phyloP scores from a whole-genome alignment of 129 eudicot genomes.

The Lonicera japonica region DNA sequence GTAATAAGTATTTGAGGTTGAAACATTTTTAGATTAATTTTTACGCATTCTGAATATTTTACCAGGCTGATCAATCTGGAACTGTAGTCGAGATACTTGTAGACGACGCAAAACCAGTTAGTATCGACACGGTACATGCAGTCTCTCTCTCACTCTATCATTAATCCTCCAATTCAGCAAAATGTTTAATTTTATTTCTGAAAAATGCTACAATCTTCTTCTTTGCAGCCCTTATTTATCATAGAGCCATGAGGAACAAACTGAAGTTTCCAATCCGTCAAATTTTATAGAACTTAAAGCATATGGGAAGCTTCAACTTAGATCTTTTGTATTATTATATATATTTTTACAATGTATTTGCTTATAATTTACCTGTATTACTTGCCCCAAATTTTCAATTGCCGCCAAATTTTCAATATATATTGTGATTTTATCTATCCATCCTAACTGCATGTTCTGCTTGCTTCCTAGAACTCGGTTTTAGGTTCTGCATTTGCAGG shows the following conservation, averaged over 20 bases:
- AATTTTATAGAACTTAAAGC: conserved; percentile 1
- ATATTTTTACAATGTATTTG: conserved; percentile 13
- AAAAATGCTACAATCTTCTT: not conserved
- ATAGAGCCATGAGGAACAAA: conserved; percentile 58
- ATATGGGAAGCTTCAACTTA: conserved; percentile 17
- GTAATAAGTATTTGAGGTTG: not conserved
- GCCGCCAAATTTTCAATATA: too few species aligned
- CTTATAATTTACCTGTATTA: not conserved
- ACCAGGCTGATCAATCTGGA: conserved; percentile 74
- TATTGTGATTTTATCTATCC: not conserved
- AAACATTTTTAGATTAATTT: not conserved
- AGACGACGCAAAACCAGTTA: conserved; percentile 82
- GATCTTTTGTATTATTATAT: conserved; percentile 23
- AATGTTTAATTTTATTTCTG: not conserved
- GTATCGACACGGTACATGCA: conserved; percentile 56
- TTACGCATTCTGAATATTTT: conserved; percentile 8
- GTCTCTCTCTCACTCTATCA: not conserved
- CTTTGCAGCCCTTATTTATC: conserved; percentile 69
- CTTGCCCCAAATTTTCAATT: not conserved
- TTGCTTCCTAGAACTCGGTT: too few species aligned
- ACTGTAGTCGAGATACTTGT: conserved; percentile 61
- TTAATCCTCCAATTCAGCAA: not conserved
- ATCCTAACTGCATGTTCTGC: too few species aligned
- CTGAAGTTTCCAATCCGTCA: conserved; percentile 3
- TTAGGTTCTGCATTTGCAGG: too few species aligned